Percentiles rank a stretch among this genome's conserved stretches.
Evolutionary conservation across 352 stramenopile genomes (phyloP).

Genomic region (Plasmopara viticola): DNA sequence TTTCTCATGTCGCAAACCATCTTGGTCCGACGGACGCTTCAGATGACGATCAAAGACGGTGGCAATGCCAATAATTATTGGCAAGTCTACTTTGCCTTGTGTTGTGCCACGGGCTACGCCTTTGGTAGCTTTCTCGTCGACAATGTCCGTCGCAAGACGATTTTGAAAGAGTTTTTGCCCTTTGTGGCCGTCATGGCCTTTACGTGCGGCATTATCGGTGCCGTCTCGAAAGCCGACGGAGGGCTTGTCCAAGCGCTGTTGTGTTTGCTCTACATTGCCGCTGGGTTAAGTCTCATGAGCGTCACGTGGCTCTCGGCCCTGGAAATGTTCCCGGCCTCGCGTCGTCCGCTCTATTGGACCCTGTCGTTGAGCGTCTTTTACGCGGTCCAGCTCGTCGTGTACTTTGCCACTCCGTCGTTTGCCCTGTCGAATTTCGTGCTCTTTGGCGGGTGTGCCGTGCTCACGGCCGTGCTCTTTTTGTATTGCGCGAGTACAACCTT

Average conservation of each 20-base stretch:
- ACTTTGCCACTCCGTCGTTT: conserved; percentile 55
- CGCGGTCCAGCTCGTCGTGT: conserved; percentile 45
- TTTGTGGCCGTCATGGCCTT: conserved; percentile 61
- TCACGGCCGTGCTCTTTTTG: conserved; percentile 66
- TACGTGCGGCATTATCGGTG: conserved; percentile 47
- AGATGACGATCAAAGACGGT: conserved; percentile 17
- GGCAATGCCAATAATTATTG: conserved; percentile 35
- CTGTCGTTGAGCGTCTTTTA: conserved; percentile 69
- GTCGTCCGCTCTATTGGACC: conserved; percentile 57
- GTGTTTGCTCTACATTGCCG: conserved; percentile 56
- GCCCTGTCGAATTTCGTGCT: conserved; percentile 52
- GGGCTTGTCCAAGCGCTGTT: conserved; percentile 44
- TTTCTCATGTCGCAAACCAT: conserved; percentile 65
- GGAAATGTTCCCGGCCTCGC: conserved; percentile 74
- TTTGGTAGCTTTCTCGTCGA: conserved; percentile 80
- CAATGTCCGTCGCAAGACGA: conserved; percentile 82
- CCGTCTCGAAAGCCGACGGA: conserved; percentile 27
- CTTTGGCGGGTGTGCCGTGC: conserved; percentile 25
- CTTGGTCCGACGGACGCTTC: conserved; percentile 42
- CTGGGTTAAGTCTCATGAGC: conserved; percentile 64
- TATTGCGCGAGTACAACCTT: conserved; percentile 76
- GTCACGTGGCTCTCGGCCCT: conserved; percentile 67
- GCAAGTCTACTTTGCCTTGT: conserved; percentile 51
- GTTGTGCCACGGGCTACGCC: conserved; percentile 37
- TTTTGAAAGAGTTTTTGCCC: conserved; percentile 83